Evolutionary conservation across 78 protist species (phyloP).

Genomic region (Cavenderia fasciculata): DNA sequence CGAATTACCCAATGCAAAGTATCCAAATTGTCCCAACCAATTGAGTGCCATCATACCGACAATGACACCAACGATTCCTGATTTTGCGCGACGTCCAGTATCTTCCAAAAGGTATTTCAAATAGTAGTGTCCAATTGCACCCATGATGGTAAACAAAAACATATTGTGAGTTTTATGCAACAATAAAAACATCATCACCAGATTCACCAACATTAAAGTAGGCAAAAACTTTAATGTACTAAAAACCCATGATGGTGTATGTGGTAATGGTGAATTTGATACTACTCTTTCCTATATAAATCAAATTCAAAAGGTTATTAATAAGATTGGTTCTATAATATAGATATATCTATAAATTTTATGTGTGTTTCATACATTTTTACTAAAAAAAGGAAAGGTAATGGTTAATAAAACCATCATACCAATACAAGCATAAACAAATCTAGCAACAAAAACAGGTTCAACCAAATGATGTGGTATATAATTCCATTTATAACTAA

Average conservation of each 20-base stretch:
- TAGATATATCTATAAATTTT: neutral
- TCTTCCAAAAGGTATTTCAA: slow-evolving; percentile 38
- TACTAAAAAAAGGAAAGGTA: slow-evolving; percentile 39
- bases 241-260: slow-evolving; percentile 57
- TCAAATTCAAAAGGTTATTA: neutral
- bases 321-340: neutral
- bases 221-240: slow-evolving; percentile 61
- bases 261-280: neutral
- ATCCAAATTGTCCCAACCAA: slow-evolving; percentile 82
- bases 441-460: slow-evolving; percentile 31
- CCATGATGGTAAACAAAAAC: slow-evolving; percentile 46
- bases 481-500: slow-evolving; percentile 67
- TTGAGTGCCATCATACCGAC: slow-evolving; percentile 51
- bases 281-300: slow-evolving; percentile 17
- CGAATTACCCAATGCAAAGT: slow-evolving; percentile 85
- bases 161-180: slow-evolving; percentile 76
- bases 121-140: slow-evolving; percentile 39
- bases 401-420: neutral
- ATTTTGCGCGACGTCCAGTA: slow-evolving; percentile 58
- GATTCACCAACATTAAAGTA: slow-evolving; percentile 17
- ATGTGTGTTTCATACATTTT: slow-evolving; percentile 23
- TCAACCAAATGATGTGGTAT: neutral
- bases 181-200: slow-evolving; percentile 38
- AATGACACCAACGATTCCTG: slow-evolving; percentile 68
- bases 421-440: slow-evolving; percentile 27